Evolutionary conservation across 768 basidiomycete species (phyloP).

Genomic region (Rhizopogon sp.): DNA sequence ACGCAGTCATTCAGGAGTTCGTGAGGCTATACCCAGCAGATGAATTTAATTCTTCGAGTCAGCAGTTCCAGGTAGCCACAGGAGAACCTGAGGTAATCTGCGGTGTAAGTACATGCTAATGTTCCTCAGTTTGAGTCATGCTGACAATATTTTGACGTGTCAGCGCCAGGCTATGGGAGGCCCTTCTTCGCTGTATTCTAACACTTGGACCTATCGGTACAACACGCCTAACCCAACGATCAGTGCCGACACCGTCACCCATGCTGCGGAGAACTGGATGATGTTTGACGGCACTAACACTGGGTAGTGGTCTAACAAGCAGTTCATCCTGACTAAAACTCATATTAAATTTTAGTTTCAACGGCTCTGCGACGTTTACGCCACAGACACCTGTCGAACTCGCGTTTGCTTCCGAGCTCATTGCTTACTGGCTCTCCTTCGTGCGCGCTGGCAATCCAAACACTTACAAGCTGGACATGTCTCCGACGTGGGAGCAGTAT

Average conservation of each 20-base stretch:
- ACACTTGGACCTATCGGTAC: constrained; percentile 53
- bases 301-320: constrained; percentile 34
- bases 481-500: constrained; percentile 47
- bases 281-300: constrained; percentile 60
- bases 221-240: constrained; percentile 49
- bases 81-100: constrained; percentile 49
- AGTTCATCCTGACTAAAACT: too few species aligned
- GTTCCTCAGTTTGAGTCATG: background rate
- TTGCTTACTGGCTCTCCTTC: constrained; percentile 65
- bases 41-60: constrained; percentile 36
- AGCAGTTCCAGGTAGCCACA: constrained; percentile 41
- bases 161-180: constrained; percentile 44
- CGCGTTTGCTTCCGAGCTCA: constrained; percentile 53
- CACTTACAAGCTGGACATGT: constrained; percentile 44
- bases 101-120: constrained; percentile 36
- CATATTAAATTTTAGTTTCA: constrained; percentile 26
- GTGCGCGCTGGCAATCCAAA: constrained; percentile 55
- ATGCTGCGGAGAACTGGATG: constrained; percentile 66
- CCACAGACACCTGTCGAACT: constrained; percentile 39
- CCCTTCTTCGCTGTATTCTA: constrained; percentile 28
- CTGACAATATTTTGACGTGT: background rate
- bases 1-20: constrained; percentile 33
- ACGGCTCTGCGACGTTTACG: constrained; percentile 50
- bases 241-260: constrained; percentile 31
- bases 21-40: constrained; percentile 37